Evolutionary conservation across 495 filamentous ascomycete genomes (phyloP).

Genomic region (Neurospora tetrasperma): DNA sequence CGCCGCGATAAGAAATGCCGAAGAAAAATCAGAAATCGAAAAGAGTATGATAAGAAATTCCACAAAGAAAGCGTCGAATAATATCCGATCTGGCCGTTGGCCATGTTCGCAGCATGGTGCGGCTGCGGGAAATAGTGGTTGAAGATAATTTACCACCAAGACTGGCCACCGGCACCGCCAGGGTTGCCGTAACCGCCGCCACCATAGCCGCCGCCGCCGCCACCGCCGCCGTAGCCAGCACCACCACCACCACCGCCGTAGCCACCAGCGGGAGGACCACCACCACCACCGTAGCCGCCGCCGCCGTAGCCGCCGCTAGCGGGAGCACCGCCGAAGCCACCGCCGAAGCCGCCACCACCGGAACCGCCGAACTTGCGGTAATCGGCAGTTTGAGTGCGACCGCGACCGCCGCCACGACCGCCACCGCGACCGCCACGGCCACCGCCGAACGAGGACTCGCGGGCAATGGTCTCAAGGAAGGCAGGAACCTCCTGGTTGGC

Average conservation of each 20-base stretch:
- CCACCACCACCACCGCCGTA: constrained; percentile 63
- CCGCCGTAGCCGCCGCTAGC: constrained; percentile 31
- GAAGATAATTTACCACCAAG: constrained; percentile 71
- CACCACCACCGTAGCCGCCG: constrained; percentile 42
- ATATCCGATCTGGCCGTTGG: background rate
- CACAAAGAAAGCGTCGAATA: constrained; percentile 4
- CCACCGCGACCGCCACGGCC: constrained; percentile 63
- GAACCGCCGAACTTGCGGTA: constrained; percentile 70
- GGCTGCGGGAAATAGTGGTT: constrained; percentile 11
- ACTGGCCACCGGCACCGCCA: constrained; percentile 68
- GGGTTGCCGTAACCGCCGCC: constrained; percentile 57
- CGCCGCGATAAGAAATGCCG: constrained; percentile 22
- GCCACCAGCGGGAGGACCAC: constrained; percentile 47
- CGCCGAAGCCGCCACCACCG: constrained; percentile 34
- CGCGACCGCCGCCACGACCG: constrained; percentile 57
- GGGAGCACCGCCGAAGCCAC: constrained; percentile 31
- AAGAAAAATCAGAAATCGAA: background rate
- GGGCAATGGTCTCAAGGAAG: constrained; percentile 93
- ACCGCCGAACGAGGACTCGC: constrained; percentile 75
- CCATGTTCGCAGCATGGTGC: background rate
- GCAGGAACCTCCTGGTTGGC: constrained; percentile 91
- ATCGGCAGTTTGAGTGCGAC: constrained; percentile 67
- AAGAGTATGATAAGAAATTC: constrained; percentile 5
- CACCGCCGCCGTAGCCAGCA: constrained; percentile 34
- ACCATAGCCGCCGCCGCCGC: constrained; percentile 26